These are phyloP conservation scores for Fraxinus velutina DNA, from an alignment of 305 asterid species.

Conservation along the genomic window DNA sequence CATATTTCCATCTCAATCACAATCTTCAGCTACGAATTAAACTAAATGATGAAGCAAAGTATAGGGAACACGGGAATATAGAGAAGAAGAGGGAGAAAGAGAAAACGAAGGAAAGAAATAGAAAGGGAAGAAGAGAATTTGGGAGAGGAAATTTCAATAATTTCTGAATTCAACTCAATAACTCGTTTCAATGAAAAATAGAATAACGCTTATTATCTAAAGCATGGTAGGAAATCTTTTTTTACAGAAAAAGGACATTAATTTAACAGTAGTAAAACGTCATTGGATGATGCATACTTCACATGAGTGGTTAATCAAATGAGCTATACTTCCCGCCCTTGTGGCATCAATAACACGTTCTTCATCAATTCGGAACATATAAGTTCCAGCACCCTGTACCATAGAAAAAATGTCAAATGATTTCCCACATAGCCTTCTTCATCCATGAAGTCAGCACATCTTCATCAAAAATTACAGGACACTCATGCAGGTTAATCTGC, in stretches of 20 bases:
- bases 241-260: background rate
- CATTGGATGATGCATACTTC: conserved; percentile 55
- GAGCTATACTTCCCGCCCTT: conserved; percentile 94
- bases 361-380: conserved; percentile 91
- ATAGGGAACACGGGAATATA: background rate
- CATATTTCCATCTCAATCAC: background rate
- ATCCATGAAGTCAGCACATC: conserved; percentile 15
- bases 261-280: conserved; percentile 24
- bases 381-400: conserved; percentile 97
- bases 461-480: conserved; percentile 8
- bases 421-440: conserved; percentile 10
- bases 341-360: conserved; percentile 94
- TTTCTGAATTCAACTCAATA: background rate
- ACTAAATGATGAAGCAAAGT: background rate
- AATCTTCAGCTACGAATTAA: background rate
- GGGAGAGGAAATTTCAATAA: background rate
- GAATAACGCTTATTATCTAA: background rate
- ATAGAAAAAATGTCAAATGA: conserved; percentile 15
- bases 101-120: background rate
- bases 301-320: conserved; percentile 94
- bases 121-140: background rate
- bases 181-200: background rate
- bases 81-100: background rate
- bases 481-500: conserved; percentile 14
- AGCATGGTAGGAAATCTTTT: background rate